Base-by-base conservation (phyloP, 176 grass and related monocot species). In the Tillandsia leiboldiana region DNA sequence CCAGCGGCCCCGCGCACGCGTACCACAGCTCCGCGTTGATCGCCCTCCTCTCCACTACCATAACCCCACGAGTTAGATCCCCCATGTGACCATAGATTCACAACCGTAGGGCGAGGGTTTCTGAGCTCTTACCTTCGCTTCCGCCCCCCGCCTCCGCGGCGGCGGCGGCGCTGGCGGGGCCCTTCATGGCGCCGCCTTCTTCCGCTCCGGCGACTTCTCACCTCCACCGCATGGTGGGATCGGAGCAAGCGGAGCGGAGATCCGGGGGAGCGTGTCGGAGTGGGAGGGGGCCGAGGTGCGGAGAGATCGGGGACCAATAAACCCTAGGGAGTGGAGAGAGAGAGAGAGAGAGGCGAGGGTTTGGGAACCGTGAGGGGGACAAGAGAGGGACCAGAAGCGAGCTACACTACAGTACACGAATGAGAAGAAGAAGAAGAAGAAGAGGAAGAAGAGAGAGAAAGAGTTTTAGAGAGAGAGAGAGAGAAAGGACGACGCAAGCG, bases 21-120 rank as follows among this genome's bases (percentile, higher is more conserved):
- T 90, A 81, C 95, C 95, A 99, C 56, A 99, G 83, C 84, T 99
- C 90, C 50, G 82, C 72, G 82, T 94, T 99, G 72, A 99, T 94
- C 79, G 68, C 62, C 82, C 90, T 94, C 74, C 83, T 77, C 77
- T 93, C 95, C 71, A 80, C 87, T 90, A 82, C 84, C 48, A 68
- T 63, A 33, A 50, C 64, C 20, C 14, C 73, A 20, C 65, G 28
- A n/a, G 27, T 67, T 33, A 67, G 65, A 15, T 48, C 65, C 33
- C 15, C 15, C 15, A 48, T 20, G 29, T 1, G 12, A 27, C 65
- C 33, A 42, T 42, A 42, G 33, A 42, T 42, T 42, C 33, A 5
- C 33, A 42, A 42, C 33, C 33, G 11, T 14, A 67, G n/a, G 28
- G 14, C 56, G 56, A 61, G 56, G 13, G 56, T 20, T 61, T 61